Evolutionary conservation across 495 filamentous ascomycete genomes (phyloP).

Genomic region (Talaromyces thailandensis): DNA sequence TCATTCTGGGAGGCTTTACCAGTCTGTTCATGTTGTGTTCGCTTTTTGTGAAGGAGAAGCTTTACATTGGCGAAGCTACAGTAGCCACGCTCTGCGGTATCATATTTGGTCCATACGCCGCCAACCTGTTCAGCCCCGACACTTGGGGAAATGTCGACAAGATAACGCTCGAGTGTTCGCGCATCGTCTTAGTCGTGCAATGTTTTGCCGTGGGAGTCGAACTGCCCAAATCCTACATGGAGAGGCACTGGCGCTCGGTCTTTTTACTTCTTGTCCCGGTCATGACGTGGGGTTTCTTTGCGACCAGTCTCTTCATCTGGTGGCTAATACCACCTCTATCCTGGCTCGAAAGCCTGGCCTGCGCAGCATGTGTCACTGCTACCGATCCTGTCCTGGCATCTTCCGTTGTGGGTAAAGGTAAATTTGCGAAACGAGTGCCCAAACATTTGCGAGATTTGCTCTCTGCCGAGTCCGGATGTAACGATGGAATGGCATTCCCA

Average conservation of each 20-base stretch:
- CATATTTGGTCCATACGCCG: conserved; percentile 94
- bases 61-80: conserved; percentile 98
- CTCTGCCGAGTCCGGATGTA: conserved; percentile 96
- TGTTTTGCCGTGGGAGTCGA: conserved; percentile 99
- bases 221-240: conserved; percentile 95
- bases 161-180: conserved; percentile 92
- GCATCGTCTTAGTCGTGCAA: conserved; percentile 96
- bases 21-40: conserved; percentile 98
- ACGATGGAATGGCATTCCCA: conserved; percentile 99
- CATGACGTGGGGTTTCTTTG: conserved; percentile 95
- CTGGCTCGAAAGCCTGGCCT: conserved; percentile 81
- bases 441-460: conserved; percentile 94
- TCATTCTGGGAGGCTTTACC: conserved; percentile 97
- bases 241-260: conserved; percentile 93
- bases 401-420: conserved; percentile 97
- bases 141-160: conserved; percentile 92
- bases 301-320: conserved; percentile 94
- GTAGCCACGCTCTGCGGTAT: conserved; percentile 93
- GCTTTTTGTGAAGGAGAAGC: conserved; percentile 91
- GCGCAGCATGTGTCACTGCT: conserved; percentile 91
- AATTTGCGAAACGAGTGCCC: conserved; percentile 94
- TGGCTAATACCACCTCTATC: conserved; percentile 76
- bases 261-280: conserved; percentile 81
- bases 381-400: conserved; percentile 97
- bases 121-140: conserved; percentile 76